Conservation (phyloP, 495 filamentous ascomycete species). For the Hypoxylon intermedium region DNA sequence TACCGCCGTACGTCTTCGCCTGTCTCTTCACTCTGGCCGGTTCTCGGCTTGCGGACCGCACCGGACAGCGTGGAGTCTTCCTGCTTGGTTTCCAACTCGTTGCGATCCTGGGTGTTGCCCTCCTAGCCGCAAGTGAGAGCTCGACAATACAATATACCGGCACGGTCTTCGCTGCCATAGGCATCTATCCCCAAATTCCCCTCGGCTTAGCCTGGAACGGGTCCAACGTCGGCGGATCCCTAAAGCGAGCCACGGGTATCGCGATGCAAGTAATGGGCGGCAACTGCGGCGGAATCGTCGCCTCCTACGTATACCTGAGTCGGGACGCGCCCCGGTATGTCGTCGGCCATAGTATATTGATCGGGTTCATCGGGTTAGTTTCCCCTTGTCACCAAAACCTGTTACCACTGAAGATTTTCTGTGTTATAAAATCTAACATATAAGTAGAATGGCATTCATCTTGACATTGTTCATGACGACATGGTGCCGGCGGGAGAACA, state of each 20-base stretch:
- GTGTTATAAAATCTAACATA: too few species aligned
- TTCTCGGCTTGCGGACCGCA: conserved; percentile 59
- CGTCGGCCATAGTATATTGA: conserved; percentile 63
- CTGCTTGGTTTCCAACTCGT: conserved; percentile 59
- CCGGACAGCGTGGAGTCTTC: conserved; percentile 57
- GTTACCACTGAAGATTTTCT: neutral
- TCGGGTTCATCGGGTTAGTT: conserved; percentile 46
- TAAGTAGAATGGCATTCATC: conserved; percentile 56
- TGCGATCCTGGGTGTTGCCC: conserved; percentile 66
- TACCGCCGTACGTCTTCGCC: conserved; percentile 65
- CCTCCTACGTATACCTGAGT: conserved; percentile 69
- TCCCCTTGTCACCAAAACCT: too few species aligned
- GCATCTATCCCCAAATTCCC: conserved; percentile 76
- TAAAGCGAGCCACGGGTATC: conserved; percentile 76
- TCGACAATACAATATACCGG: conserved; percentile 71
- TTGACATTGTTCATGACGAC: conserved; percentile 61
- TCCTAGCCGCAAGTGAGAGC: conserved; percentile 62
- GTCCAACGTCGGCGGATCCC: conserved; percentile 77
- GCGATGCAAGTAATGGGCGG: conserved; percentile 81
- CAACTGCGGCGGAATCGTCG: conserved; percentile 74
- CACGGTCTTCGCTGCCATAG: conserved; percentile 67
- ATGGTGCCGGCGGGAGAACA: conserved; percentile 66
- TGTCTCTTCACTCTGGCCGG: conserved; percentile 58
- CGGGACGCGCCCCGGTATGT: conserved; percentile 66
- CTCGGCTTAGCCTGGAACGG: conserved; percentile 79